Evolutionary conservation across 2,329 filamentous ascomycete genomes (phyloP).

Genomic region (Aspergillus viridinutans): DNA sequence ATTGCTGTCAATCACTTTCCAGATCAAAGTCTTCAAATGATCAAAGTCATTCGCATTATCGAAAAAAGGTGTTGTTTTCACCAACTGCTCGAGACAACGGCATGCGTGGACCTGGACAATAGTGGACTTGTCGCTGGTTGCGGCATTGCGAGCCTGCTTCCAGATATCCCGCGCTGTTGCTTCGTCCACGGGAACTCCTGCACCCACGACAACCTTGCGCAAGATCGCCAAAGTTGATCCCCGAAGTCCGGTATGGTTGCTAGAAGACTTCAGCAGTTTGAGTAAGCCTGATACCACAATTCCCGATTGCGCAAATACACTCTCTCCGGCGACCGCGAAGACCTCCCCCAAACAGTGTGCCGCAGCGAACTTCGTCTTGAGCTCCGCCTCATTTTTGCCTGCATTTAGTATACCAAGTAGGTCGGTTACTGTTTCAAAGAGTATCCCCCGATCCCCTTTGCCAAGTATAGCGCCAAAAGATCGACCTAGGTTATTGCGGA

Average conservation of each 20-base stretch:
- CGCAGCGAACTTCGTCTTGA: conserved; percentile 79
- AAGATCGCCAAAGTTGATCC: conserved; percentile 72
- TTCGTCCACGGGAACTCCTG: conserved; percentile 77
- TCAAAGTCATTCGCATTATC: conserved; percentile 88
- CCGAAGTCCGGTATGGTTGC: conserved; percentile 75
- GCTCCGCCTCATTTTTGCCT: conserved; percentile 73
- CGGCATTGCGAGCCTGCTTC: conserved; percentile 80
- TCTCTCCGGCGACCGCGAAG: conserved; percentile 89
- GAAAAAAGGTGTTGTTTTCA: conserved; percentile 73
- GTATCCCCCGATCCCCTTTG: conserved; percentile 81
- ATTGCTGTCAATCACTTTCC: conserved; percentile 80
- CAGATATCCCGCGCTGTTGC: conserved; percentile 80
- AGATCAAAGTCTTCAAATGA: conserved; percentile 72
- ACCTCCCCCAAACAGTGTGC: conserved; percentile 82
- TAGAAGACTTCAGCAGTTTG: conserved; percentile 74
- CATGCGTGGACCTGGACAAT: conserved; percentile 76
- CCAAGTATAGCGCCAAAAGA: conserved; percentile 79
- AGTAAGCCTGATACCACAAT: conserved; percentile 67
- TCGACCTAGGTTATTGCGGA: conserved; percentile 81
- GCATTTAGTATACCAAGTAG: conserved; percentile 67
- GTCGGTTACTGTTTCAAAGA: conserved; percentile 94
- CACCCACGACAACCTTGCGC: conserved; percentile 70
- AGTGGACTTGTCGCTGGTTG: conserved; percentile 73
- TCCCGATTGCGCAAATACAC: conserved; percentile 77
- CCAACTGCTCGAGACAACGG: conserved; percentile 69